These are phyloP conservation scores for Thalia dealbata DNA, from an alignment of 176 grass and related monocot species.

Conservation along the genomic window DNA sequence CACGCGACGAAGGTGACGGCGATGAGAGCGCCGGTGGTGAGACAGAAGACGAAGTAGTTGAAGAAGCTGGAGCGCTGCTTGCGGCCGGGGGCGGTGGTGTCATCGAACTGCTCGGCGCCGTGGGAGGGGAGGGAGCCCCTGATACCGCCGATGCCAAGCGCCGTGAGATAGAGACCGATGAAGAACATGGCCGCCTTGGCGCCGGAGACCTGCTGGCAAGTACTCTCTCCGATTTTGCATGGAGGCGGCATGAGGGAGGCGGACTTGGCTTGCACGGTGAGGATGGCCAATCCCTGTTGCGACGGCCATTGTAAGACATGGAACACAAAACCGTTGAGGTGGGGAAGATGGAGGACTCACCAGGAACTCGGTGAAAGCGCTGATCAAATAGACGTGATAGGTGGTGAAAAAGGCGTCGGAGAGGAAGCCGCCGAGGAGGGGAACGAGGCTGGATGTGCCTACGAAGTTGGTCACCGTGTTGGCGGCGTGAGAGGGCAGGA, in stretches of 20 bases:
- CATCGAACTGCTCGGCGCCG: slow-evolving; percentile 94
- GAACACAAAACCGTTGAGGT: too few species aligned
- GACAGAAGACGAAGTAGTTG: slow-evolving; percentile 96
- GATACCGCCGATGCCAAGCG: slow-evolving; percentile 86
- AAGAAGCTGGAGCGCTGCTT: slow-evolving; percentile 88
- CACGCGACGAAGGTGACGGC: slow-evolving; percentile 91
- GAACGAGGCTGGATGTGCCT: slow-evolving; percentile 86
- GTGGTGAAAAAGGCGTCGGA: slow-evolving; percentile 88
- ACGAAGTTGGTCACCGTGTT: slow-evolving; percentile 92
- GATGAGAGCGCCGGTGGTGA: slow-evolving; percentile 61
- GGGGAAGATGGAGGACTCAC: too few species aligned
- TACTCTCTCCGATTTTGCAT: slow-evolving; percentile 24
- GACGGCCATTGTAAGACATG: too few species aligned
- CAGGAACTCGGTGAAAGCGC: slow-evolving; percentile 59
- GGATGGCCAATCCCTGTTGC: slow-evolving; percentile 74
- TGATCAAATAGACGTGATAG: slow-evolving; percentile 57
- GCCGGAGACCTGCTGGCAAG: slow-evolving; percentile 21
- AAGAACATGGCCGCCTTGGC: slow-evolving; percentile 68
- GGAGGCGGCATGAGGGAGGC: slow-evolving; percentile 41
- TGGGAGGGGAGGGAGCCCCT: slow-evolving; percentile 78
- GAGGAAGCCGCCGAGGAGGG: slow-evolving; percentile 76
- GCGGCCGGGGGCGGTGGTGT: slow-evolving; percentile 39
- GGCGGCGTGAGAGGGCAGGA: slow-evolving; percentile 65
- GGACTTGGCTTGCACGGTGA: slow-evolving; percentile 60
- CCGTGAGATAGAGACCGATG: slow-evolving; percentile 67